A percentile compares a stretch with the other conserved stretches of the same genome.
phyloP scores from a whole-genome alignment of 805 yeast genomes.

The Starmerella scarabaei region DNA sequence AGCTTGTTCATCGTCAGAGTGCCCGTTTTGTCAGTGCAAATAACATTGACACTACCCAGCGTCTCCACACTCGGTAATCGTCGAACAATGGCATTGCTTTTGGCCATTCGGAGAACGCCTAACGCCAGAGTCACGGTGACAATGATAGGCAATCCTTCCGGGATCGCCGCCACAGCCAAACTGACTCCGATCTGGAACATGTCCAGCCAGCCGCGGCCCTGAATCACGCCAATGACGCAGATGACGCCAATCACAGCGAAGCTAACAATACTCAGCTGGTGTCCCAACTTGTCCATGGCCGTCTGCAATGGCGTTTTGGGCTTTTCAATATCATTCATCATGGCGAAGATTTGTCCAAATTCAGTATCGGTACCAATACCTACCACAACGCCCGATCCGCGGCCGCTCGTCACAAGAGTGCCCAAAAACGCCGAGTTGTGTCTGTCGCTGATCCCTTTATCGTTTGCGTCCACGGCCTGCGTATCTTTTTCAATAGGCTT shows the following conservation, averaged over 20 bases:
- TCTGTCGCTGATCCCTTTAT: constrained; percentile 35
- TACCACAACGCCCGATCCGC: constrained; percentile 83
- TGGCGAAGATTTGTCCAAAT: constrained; percentile 85
- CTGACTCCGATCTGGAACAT: constrained; percentile 98
- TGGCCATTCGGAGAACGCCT: constrained; percentile 95
- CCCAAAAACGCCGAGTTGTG: constrained; percentile 88
- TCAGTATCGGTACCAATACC: constrained; percentile 86
- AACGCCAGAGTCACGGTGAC: constrained; percentile 94
- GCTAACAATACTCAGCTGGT: constrained; percentile 72
- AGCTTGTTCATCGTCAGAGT: constrained; percentile 40
- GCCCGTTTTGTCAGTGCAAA: constrained; percentile 40
- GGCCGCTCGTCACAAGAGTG: constrained; percentile 90
- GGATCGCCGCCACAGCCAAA: constrained; percentile 97
- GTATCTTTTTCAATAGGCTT: constrained; percentile 63
- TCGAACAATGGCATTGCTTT: constrained; percentile 83
- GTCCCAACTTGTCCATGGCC: constrained; percentile 91
- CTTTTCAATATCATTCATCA: constrained; percentile 90
- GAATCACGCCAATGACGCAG: constrained; percentile 75
- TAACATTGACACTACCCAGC: constrained; percentile 44
- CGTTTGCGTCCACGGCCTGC: constrained; percentile 31
- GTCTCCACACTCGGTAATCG: constrained; percentile 82
- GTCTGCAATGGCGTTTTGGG: constrained; percentile 95
- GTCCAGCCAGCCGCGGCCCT: constrained; percentile 91
- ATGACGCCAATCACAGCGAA: constrained; percentile 84
- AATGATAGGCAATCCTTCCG: constrained; percentile 96